phyloP scores from a whole-genome alignment of 2,329 filamentous ascomycete genomes.

The Cryphonectria nitschkei region DNA sequence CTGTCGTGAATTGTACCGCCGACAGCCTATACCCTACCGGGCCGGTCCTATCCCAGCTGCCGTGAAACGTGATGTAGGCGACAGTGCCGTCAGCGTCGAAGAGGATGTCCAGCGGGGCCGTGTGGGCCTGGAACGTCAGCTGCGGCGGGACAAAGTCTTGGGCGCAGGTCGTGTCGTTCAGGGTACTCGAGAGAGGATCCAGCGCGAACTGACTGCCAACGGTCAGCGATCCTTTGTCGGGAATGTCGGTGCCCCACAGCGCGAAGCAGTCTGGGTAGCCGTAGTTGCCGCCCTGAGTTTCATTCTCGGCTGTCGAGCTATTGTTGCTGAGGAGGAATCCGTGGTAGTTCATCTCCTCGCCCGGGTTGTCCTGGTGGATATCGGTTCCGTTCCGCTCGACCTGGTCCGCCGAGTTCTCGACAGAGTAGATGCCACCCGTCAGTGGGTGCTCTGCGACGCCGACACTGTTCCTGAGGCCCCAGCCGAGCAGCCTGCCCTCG shows the following conservation, averaged over 20 bases:
- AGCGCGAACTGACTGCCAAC: slow-evolving; percentile 56
- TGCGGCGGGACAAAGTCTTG: slow-evolving; percentile 51
- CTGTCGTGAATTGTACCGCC: slow-evolving; percentile 43
- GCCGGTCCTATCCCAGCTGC: slow-evolving; percentile 58
- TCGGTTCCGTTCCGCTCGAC: slow-evolving; percentile 57
- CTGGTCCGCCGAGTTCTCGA: slow-evolving; percentile 70
- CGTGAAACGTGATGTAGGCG: slow-evolving; percentile 73
- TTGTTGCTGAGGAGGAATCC: slow-evolving; percentile 51
- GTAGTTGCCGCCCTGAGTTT: slow-evolving; percentile 57
- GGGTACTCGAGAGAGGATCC: slow-evolving; percentile 34
- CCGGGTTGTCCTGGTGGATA: slow-evolving; percentile 69
- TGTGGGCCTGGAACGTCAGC: slow-evolving; percentile 66
- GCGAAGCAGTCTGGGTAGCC: slow-evolving; percentile 74
- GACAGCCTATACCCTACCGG: slow-evolving; percentile 47
- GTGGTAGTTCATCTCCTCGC: slow-evolving; percentile 73
- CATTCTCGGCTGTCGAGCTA: slow-evolving; percentile 33
- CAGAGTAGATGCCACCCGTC: slow-evolving; percentile 55
- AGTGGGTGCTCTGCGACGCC: slow-evolving; percentile 63
- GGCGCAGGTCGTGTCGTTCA: slow-evolving; percentile 51
- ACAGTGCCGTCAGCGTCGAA: slow-evolving; percentile 62
- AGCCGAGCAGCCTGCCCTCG: slow-evolving; percentile 54
- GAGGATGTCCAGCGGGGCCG: slow-evolving; percentile 71
- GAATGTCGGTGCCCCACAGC: slow-evolving; percentile 61
- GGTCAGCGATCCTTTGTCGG: slow-evolving; percentile 44
- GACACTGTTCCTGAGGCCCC: slow-evolving; percentile 72